Base-by-base conservation (phyloP, 139 green algal genomes). In the Microglena sp. region DNA sequence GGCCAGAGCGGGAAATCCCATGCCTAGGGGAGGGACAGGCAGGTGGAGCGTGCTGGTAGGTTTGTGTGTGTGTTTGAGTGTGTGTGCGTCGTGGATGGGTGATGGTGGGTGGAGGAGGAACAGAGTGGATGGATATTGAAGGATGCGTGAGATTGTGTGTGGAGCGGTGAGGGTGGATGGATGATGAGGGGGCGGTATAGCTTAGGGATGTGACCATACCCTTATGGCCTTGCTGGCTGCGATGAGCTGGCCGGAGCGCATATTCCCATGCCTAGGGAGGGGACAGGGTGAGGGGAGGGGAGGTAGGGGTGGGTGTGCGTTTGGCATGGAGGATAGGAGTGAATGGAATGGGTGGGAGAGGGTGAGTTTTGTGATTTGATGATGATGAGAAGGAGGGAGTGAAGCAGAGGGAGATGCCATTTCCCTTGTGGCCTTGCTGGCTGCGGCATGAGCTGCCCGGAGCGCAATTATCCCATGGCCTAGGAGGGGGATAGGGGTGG, bases 141-240 rank as follows among this genome's bases (percentile, higher is more conserved):
- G n/a, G n/a, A n/a, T n/a, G n/a, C n/a, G n/a, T 74, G 4, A 68
- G 82, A 68, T 79, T 83, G 70, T 90, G 81, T 27, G 88, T 78
- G 1, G 72, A 80, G 5, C 77, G 77, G 0, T 75, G 85, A 62
- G 88, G 84, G 40, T 88, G 68, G 22, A 86, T 68, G 28, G 77
- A 71, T 22, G 68, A 46, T n/a, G n/a, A n/a, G 1, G 67, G 74
- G 60, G 63, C 64, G 11, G 75, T 75, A 57, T 78, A 90, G 21
- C 71, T 65, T 2, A 90, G 44, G 55, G 73, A 73, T 7, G 77
- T 90, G n/a, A 90, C 77, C 69, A 83, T 85, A 29, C 81, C 81
- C 45, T 77, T 80, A 58, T 90, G 84, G 8, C 82, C 84, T 30
- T 71, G 40, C 65, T 84, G 79, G 1, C 61, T 78, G 6, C 82